Evolutionary conservation across 495 filamentous ascomycete genomes (phyloP).

Genomic region (Hyaloscypha bicolor): DNA sequence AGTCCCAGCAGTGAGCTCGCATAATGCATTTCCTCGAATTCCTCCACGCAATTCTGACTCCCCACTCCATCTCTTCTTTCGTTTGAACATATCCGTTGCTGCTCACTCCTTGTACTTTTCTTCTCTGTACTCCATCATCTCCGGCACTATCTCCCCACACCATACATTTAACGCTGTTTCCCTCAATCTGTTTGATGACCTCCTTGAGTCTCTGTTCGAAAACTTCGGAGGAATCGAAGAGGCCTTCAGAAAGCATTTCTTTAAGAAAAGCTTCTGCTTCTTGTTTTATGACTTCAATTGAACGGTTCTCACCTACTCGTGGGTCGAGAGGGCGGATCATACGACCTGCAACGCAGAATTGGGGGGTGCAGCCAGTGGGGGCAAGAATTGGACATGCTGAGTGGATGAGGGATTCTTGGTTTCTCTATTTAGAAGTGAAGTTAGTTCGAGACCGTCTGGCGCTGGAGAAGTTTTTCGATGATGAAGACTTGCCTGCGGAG

Average conservation of each 20-base stretch:
- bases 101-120: neutral
- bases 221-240: neutral
- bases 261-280: neutral
- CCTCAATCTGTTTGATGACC: neutral
- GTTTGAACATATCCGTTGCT: neutral
- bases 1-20: neutral
- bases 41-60: neutral
- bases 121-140: neutral
- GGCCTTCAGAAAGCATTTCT: neutral
- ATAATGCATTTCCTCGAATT: neutral
- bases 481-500: neutral
- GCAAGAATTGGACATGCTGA: neutral
- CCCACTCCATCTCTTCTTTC: neutral
- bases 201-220: neutral
- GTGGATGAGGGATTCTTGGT: neutral
- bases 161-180: neutral
- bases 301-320: neutral
- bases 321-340: neutral
- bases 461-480: neutral
- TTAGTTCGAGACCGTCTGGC: neutral
- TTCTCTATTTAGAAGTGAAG: neutral
- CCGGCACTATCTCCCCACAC: neutral
- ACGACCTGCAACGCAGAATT: neutral
- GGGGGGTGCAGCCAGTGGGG: neutral
- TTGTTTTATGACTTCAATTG: neutral